Percentiles rank a stretch among this genome's conserved stretches.
phyloP scores from a whole-genome alignment of 108 stramenopile genomes.

The Pinguiococcus pyrenoidosus region DNA sequence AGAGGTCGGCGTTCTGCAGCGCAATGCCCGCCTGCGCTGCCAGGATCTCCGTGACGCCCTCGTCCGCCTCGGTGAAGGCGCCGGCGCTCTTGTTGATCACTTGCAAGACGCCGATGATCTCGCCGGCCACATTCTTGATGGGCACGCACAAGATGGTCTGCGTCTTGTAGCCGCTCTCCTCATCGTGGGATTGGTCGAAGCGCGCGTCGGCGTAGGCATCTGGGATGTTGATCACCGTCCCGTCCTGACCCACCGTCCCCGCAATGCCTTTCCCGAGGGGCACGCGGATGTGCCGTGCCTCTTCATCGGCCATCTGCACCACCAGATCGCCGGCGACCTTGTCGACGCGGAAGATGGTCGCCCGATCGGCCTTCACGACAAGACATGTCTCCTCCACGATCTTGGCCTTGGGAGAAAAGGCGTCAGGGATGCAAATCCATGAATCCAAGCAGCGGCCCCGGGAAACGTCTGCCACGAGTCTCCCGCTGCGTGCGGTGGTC shows the following conservation, averaged over 20 bases:
- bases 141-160: slow-evolving; percentile 34
- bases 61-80: slow-evolving; percentile 20
- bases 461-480: too few relatives aligned
- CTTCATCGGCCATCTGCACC: slow-evolving; percentile 29
- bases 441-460: too few relatives aligned
- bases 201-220: slow-evolving; percentile 35
- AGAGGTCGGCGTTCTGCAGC: slow-evolving; percentile 35
- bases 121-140: slow-evolving; percentile 20
- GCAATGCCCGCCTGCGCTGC: slow-evolving; percentile 37
- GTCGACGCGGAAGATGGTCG: slow-evolving; percentile 25
- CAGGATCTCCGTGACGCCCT: slow-evolving; percentile 14
- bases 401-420: slow-evolving; percentile 16
- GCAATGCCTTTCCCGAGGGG: slow-evolving; percentile 35
- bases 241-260: slow-evolving; percentile 23
- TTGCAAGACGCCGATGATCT: slow-evolving; percentile 34
- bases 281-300: slow-evolving; percentile 19
- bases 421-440: too few relatives aligned
- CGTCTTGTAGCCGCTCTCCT: slow-evolving; percentile 39
- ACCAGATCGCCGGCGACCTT: slow-evolving; percentile 8
- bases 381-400: slow-evolving; percentile 15
- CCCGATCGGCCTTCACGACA: slow-evolving; percentile 22
- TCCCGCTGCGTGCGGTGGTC: too few relatives aligned
- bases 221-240: slow-evolving; percentile 9
- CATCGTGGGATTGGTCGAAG: slow-evolving; percentile 22
- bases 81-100: slow-evolving; percentile 23